These are phyloP conservation scores for Rhodotorula sp. DNA, from an alignment of 1,284 basidiomycete species.

Conservation along the genomic window DNA sequence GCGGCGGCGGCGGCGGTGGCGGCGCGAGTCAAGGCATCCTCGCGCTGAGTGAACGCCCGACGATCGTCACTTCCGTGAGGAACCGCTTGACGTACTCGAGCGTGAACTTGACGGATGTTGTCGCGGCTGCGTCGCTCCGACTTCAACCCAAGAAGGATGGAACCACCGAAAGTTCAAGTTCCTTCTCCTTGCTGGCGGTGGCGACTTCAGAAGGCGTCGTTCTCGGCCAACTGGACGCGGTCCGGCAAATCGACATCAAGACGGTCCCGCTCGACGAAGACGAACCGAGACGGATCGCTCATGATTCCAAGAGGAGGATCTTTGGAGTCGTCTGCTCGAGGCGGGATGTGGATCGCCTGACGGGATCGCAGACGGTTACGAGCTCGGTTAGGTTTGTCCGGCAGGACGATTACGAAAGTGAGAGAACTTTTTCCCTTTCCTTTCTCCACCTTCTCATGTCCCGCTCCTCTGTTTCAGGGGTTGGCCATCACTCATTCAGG, in stretches of 20 bases:
- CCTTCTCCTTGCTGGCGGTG: constrained; percentile 36
- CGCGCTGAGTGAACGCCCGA: constrained; percentile 46
- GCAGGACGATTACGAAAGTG: constrained; percentile 40
- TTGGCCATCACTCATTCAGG: too few relatives aligned
- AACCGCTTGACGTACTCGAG: constrained; percentile 46
- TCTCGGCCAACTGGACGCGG: constrained; percentile 45
- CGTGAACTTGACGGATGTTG: constrained; percentile 44
- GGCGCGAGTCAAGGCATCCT: constrained; percentile 34
- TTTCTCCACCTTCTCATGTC: neutral
- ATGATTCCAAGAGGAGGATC: constrained; percentile 24
- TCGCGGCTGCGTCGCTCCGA: constrained; percentile 37
- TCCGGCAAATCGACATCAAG: constrained; percentile 47
- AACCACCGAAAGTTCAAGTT: neutral
- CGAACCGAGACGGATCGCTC: constrained; percentile 48
- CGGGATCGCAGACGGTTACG: constrained; percentile 18
- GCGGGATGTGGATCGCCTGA: constrained; percentile 39
- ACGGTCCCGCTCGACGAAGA: constrained; percentile 48
- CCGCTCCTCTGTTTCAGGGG: neutral
- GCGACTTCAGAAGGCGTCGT: constrained; percentile 37
- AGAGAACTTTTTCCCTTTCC: neutral
- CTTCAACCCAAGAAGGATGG: neutral
- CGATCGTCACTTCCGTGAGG: constrained; percentile 43
- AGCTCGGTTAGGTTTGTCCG: constrained; percentile 36
- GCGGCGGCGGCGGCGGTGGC: constrained; percentile 6
- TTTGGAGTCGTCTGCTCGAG: constrained; percentile 41